Base-by-base conservation (phyloP, 2,329 filamentous ascomycete genomes). In the Scleromitrula shiraiana region DNA sequence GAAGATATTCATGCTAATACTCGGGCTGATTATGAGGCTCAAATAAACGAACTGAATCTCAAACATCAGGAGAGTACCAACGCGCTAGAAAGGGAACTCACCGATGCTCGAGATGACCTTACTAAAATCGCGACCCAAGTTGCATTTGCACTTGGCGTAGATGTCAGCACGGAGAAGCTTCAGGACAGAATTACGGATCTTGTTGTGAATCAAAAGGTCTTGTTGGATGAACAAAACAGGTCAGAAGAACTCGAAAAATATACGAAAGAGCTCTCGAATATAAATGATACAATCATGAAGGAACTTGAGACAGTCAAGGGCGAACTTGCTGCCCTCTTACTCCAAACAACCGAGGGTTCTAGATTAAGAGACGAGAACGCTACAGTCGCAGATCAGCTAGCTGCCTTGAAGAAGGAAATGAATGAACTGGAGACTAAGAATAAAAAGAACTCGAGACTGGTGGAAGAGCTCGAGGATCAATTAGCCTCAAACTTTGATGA, bases 401-500 rank as follows among this genome's bases (percentile, higher is more conserved):
- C 74, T 22, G 74, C 77, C 5, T 70, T 91, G 55, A 82, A 82
- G 66, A 79, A 80, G 64, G 81, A 80, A 62, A 79, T 84, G 66
- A 60, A 63, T 7, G 78, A 83, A 36, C 67, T 85, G 19, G 76
- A 83, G 59, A 72, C 66, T 35, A 75, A 75, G 68, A 95, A 94
- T 73, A 83, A 88, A 71, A 96, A 95, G 75, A 94, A 93, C 66
- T 85, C 87, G 35, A 82, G 88, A 19, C 74, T 98, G 10, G 88
- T 98, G 7, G 88, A 97, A 65, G 91, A 98, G 68, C 81, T 98
- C 5, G 93, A 98, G 67, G 91, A 97, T 60, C 93, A 98, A 67
- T 80, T 98, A 46, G 90, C 91, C 63, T 88, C 78, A 64, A 96
- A 93, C 69, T 98, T 89, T 67, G 93, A 98, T 62, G 87, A 95